Conservation (phyloP, 768 basidiomycete genomes). For the Pulveroboletus sp. region DNA sequence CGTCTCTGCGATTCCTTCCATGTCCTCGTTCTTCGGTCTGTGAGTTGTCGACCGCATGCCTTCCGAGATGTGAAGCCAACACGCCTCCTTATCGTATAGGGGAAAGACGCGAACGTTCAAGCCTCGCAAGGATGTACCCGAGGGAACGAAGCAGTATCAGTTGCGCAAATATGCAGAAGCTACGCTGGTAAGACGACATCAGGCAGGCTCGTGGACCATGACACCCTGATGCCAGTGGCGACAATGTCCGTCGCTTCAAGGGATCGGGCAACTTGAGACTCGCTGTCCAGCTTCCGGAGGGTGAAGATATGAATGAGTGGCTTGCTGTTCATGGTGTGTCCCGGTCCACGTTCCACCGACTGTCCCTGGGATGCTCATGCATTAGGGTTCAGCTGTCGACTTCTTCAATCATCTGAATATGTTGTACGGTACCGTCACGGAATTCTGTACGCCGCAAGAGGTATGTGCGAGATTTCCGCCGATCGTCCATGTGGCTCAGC, state of each 20-base stretch:
- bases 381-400: constrained; percentile 72
- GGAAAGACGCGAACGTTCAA: constrained; percentile 95
- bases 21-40: constrained; percentile 91
- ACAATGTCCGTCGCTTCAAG: constrained; percentile 35
- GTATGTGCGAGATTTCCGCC: constrained; percentile 37
- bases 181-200: constrained; percentile 56
- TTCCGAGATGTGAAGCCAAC: constrained; percentile 10
- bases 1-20: constrained; percentile 28
- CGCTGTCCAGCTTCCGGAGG: constrained; percentile 92
- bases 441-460: constrained; percentile 94
- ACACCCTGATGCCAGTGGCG: constrained; percentile 10
- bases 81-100: constrained; percentile 35
- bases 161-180: constrained; percentile 96
- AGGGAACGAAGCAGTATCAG: constrained; percentile 97
- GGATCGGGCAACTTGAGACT: constrained; percentile 92
- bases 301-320: constrained; percentile 98
- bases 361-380: neutral
- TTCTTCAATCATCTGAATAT: constrained; percentile 99
- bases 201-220: neutral
- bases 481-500: constrained; percentile 8
- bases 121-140: constrained; percentile 89
- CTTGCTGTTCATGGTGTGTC: constrained; percentile 93
- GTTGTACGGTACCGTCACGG: constrained; percentile 97
- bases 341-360: neutral
- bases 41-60: constrained; percentile 36